phyloP scores from a whole-genome alignment of 129 eudicot genomes.

The Flaveria trinervia region DNA sequence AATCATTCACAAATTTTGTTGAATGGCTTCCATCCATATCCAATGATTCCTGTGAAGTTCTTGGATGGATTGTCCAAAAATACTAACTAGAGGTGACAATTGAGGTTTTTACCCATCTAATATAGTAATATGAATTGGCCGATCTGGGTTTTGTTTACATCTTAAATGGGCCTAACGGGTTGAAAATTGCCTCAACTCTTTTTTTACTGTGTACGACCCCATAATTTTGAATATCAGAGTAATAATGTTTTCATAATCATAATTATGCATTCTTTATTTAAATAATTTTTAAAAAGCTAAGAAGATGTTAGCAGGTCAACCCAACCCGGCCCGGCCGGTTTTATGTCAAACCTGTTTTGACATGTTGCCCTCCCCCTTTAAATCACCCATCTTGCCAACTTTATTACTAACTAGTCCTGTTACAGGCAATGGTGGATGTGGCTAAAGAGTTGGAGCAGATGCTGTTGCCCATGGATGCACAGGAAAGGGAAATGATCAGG shows the following conservation, averaged over 20 bases:
- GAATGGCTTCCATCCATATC: no score
- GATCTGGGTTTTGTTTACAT: no score
- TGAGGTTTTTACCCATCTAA: no score
- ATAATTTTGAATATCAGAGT: background rate
- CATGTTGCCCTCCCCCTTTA: background rate
- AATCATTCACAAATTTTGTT: no score
- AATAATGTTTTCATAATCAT: background rate
- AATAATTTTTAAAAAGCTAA: background rate
- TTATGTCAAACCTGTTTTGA: background rate
- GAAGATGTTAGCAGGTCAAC: background rate
- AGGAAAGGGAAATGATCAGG: constrained; percentile 99
- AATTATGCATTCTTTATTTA: background rate
- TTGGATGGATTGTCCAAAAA: no score
- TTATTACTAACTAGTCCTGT: background rate
- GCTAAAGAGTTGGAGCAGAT: constrained; percentile 99
- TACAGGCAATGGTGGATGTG: constrained; percentile 98
- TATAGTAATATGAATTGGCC: no score
- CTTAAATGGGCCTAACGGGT: no score
- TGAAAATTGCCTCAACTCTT: no score
- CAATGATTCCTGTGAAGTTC: no score
- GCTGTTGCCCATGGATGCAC: constrained; percentile 99
- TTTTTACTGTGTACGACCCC: background rate
- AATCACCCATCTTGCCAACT: background rate
- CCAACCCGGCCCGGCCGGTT: background rate
- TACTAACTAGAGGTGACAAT: no score